Conservation (phyloP, 257 asterid species). For the Plantago elongata region DNA sequence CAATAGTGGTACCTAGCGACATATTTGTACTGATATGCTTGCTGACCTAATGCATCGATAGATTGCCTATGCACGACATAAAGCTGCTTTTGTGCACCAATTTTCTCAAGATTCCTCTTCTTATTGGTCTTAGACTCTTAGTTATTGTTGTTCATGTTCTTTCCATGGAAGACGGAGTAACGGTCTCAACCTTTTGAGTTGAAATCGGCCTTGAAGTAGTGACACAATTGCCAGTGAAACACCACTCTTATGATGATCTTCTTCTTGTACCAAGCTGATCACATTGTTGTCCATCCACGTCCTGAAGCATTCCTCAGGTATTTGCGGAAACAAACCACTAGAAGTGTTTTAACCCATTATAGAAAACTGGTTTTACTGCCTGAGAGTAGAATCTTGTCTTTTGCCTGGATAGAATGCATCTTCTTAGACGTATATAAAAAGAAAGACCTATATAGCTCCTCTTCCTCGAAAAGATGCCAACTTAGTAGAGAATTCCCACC, state of each 20-base stretch:
- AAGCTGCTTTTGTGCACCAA: too few relatives aligned
- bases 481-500: too few relatives aligned
- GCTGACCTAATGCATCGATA: constrained; percentile 90
- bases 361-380: constrained; percentile 38
- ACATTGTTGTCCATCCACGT: constrained; percentile 45
- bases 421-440: too few relatives aligned
- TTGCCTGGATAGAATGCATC: too few relatives aligned
- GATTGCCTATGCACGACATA: constrained; percentile 65
- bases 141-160: neutral
- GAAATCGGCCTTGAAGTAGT: too few relatives aligned
- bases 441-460: too few relatives aligned
- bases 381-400: too few relatives aligned
- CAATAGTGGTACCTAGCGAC: constrained; percentile 53
- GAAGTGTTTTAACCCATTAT: constrained; percentile 28
- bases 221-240: too few relatives aligned
- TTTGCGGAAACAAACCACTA: constrained; percentile 26
- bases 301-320: constrained; percentile 35
- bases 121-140: constrained; percentile 30
- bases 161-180: constrained; percentile 27
- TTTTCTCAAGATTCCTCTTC: too few relatives aligned
- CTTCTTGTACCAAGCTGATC: constrained; percentile 26
- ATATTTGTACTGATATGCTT: too few relatives aligned
- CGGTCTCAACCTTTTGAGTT: constrained; percentile 33
- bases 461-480: too few relatives aligned
- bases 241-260: constrained; percentile 28